Conservation (phyloP, 176 grass and related monocot genomes). For the Luzula sylvatica region DNA sequence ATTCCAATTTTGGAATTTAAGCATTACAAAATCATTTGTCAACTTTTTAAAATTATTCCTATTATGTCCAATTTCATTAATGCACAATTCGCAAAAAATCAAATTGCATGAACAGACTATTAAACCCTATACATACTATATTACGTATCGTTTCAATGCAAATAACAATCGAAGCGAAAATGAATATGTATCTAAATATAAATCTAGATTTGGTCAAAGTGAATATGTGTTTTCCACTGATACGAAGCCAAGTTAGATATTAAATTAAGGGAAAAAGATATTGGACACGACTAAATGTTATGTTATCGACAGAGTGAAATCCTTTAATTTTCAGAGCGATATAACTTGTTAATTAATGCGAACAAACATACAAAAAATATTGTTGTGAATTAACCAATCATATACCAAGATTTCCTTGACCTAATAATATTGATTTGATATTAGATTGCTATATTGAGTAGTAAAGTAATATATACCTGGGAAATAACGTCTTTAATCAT, state of each 20-base stretch:
- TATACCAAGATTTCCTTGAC: constrained; percentile 1
- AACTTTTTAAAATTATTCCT: constrained; percentile 41
- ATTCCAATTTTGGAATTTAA: constrained; percentile 73
- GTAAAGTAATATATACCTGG: constrained; percentile 46
- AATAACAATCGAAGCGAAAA: too few relatives aligned
- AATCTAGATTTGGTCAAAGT: too few relatives aligned
- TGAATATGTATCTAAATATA: too few relatives aligned
- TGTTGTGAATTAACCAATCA: neutral
- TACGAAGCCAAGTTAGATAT: too few relatives aligned
- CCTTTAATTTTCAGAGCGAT: constrained; percentile 8
- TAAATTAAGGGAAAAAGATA: too few relatives aligned
- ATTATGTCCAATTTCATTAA: constrained; percentile 2
- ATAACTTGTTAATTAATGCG: constrained; percentile 4
- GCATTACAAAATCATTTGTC: constrained; percentile 42
- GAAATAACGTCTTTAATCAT: constrained; percentile 84
- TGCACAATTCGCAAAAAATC: constrained; percentile 22
- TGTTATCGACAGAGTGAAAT: constrained; percentile 14
- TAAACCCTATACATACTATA: constrained; percentile 26
- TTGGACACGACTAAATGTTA: too few relatives aligned
- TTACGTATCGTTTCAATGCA: constrained; percentile 6
- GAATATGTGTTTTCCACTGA: too few relatives aligned
- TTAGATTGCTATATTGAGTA: neutral
- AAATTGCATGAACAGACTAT: constrained; percentile 42
- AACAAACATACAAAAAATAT: constrained; percentile 11
- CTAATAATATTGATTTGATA: neutral